Percentiles rank a stretch among this genome's conserved stretches.
Conservation (phyloP, 495 filamentous ascomycete genomes). For the Hyaloscypha finlandica region DNA sequence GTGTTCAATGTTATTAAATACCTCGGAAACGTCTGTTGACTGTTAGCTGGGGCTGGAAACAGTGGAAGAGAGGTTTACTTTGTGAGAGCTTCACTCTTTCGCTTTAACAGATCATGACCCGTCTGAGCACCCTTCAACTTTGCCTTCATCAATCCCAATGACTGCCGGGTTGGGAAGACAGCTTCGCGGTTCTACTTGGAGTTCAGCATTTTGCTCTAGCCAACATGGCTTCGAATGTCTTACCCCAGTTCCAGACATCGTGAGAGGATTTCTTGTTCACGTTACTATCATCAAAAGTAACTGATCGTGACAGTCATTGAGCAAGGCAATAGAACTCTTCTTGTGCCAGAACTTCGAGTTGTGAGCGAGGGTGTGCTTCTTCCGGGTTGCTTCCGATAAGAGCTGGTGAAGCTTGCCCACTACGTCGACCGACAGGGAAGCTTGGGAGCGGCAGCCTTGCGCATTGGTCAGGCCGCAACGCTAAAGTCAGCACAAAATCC, state of each 20-base stretch:
- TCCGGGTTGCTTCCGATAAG: slow-evolving; percentile 2
- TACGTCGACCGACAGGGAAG: slow-evolving; percentile 27
- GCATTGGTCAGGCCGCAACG: slow-evolving; percentile 11
- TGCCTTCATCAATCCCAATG: slow-evolving; percentile 92
- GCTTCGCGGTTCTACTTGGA: slow-evolving; percentile 73
- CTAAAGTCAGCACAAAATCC: slow-evolving; percentile 20
- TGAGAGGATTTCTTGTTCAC: slow-evolving; percentile 25
- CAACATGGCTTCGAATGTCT: slow-evolving; percentile 34
- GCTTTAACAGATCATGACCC: slow-evolving; percentile 83
- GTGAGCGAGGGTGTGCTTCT: not conserved
- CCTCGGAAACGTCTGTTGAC: slow-evolving; percentile 78
- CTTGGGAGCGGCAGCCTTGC: slow-evolving; percentile 4
- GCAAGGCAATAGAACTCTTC: not conserved
- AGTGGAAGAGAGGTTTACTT: slow-evolving; percentile 55
- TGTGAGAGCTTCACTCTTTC: slow-evolving; percentile 91
- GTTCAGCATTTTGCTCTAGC: slow-evolving; percentile 10
- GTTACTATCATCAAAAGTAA: not conserved
- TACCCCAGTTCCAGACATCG: slow-evolving; percentile 65
- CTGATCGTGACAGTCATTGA: not conserved
- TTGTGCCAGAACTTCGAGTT: not conserved
- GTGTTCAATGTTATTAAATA: slow-evolving; percentile 39
- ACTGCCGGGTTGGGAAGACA: slow-evolving; percentile 98
- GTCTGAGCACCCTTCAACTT: slow-evolving; percentile 97
- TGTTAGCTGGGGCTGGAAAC: slow-evolving; percentile 7
- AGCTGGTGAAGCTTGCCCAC: slow-evolving; percentile 25